phyloP scores from a whole-genome alignment of 202 grass and related monocot genomes.

The Miscanthus sacchariflorus region DNA sequence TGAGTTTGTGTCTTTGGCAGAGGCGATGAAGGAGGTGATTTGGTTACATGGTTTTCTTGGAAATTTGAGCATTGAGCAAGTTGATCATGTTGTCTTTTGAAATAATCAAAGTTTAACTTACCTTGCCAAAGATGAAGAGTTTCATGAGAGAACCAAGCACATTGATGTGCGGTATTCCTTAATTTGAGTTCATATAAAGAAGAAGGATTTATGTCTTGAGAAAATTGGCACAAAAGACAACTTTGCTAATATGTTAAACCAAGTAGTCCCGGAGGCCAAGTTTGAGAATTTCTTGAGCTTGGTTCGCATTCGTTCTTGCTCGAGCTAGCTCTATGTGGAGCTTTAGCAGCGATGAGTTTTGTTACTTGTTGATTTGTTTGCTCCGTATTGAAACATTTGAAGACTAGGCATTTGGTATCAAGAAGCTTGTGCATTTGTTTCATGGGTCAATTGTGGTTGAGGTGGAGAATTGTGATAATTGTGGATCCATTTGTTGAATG shows the following conservation, averaged over 20 bases:
- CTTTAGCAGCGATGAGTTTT: background rate
- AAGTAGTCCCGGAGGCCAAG: background rate
- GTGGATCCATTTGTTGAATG: too few species aligned
- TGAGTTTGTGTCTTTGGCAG: too few species aligned
- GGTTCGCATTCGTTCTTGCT: background rate
- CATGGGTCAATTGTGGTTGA: background rate
- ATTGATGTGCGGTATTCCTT: too few species aligned
- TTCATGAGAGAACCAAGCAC: too few species aligned
- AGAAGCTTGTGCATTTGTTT: background rate
- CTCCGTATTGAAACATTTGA: background rate
- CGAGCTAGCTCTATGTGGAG: background rate
- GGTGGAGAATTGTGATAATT: background rate
- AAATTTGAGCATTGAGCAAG: too few species aligned
- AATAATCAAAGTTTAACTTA: too few species aligned
- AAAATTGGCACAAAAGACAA: too few species aligned
- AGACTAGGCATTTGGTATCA: background rate
- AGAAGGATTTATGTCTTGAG: background rate
- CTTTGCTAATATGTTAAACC: background rate
- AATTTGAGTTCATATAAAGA: too few species aligned
- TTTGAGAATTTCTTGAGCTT: conserved; percentile 18
- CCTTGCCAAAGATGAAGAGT: too few species aligned
- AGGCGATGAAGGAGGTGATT: too few species aligned
- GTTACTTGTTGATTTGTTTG: background rate
- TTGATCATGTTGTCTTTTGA: too few species aligned
- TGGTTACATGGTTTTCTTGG: too few species aligned